Evolutionary conservation across 1,284 basidiomycete genomes (phyloP).

Genomic region (Malassezia furfur): DNA sequence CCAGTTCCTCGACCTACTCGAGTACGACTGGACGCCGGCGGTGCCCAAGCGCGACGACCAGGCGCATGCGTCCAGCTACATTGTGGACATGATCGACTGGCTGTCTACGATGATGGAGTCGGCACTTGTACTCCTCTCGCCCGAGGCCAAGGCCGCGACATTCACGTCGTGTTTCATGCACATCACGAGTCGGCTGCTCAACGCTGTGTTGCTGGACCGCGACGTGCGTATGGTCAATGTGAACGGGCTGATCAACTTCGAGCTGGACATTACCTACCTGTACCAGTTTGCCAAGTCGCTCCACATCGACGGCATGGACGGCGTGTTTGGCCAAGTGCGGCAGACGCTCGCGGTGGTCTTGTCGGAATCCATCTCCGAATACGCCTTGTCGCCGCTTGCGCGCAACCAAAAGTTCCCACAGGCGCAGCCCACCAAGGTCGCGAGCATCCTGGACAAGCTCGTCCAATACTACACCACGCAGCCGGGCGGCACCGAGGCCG

Average conservation of each 20-base stretch:
- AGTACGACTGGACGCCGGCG: conserved; percentile 82
- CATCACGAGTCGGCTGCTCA: conserved; percentile 78
- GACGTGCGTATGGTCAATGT: conserved; percentile 18
- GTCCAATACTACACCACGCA: conserved; percentile 15
- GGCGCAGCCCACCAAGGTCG: conserved; percentile 23
- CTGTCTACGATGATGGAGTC: conserved; percentile 90
- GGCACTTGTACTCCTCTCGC: conserved; percentile 64
- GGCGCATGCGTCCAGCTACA: conserved; percentile 69
- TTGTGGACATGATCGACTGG: conserved; percentile 92
- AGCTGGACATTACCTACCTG: conserved; percentile 27
- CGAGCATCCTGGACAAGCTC: conserved; percentile 22
- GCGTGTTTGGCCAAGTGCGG: conserved; percentile 3
- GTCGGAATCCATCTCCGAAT: conserved; percentile 72
- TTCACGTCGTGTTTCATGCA: conserved; percentile 76
- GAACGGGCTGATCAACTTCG: conserved; percentile 12
- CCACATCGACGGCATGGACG: conserved; percentile 5
- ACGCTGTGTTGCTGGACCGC: conserved; percentile 45
- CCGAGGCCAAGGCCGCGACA: conserved; percentile 72
- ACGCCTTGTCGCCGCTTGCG: conserved; percentile 50
- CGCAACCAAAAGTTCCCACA: conserved; percentile 18
- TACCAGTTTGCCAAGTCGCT: conserved; percentile 19
- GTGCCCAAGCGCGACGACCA: conserved; percentile 9
- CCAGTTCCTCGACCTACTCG: conserved; percentile 85
- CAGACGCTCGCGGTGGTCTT: conserved; percentile 70
- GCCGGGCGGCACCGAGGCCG: conserved; percentile 9